Evolutionary conservation across 2,329 filamentous ascomycete species (phyloP), one percentile per base, ranked within the genome.

Genomic region (Alternaria tenuissima): DNA sequence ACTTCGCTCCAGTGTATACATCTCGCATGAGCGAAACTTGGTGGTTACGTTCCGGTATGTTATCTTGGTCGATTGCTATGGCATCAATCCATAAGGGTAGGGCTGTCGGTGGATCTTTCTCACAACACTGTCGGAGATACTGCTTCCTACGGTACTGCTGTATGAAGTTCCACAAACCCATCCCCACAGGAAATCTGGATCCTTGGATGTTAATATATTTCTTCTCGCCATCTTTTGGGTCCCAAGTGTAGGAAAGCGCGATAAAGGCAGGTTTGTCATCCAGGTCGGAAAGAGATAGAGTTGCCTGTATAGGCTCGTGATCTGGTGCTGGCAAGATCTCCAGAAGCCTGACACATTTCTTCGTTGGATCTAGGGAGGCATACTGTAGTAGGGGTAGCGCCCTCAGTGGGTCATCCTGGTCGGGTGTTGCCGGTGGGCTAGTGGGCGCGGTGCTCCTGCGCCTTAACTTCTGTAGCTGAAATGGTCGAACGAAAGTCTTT

Each of bases 231-330:
- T 46, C 60, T 46, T 65, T 62, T 11, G 39, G 20, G 22, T 65
- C 54, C 65, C 65, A 67, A n/a, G 52, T 67, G 43, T 67, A 67
- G 3, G 63, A 65, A 11, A 67, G 36, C 6, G 65, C 65, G 20
- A 65, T 59, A 12, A 64, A 67, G 0, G 51, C 8, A 0, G 57
- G 57, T 4, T 60, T 62, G 16, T 65, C 42, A 16, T 65, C 63
- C 38, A 67, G 18, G 26, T 64, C 56, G 18, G 59, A 64, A 12
- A 46, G 14, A 3, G 24, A 34, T 4, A 64, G 5, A 9, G 20
- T 46, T 16, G 49, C 46, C 39, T 52, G 52, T 5, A 64, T 55
- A 1, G 56, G 55, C 22, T 60, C 56, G 4, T 55, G 44, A 4
- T 60, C 54, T 16, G 51, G 56, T 12, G 48, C 62, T 7, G 47